A percentile compares a stretch with the other conserved stretches of the same genome.
Conservation (phyloP, 371 early-diverging fungal genomes). For the Paraphysoderma sedebokerense region DNA sequence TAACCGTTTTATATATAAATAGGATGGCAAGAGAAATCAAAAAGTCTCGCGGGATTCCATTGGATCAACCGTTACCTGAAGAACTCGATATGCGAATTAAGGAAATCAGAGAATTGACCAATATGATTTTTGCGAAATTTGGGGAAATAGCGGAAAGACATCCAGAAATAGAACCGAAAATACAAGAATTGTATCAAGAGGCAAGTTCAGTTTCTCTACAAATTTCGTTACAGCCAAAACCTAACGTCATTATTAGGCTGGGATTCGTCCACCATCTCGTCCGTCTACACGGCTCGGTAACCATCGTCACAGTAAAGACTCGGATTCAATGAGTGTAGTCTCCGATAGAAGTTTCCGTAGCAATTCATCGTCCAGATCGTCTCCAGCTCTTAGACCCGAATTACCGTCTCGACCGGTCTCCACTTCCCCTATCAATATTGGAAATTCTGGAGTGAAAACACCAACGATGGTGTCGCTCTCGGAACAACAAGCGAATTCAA, state of each 20-base stretch:
- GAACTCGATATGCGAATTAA: slow-evolving; percentile 19
- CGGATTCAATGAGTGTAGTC: slow-evolving; percentile 6
- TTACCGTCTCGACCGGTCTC: too few species aligned
- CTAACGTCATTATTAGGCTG: slow-evolving; percentile 6
- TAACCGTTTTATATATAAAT: slow-evolving; percentile 1
- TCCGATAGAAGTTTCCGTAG: too few species aligned
- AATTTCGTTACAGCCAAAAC: neutral
- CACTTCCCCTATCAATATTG: too few species aligned
- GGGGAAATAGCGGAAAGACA: slow-evolving; percentile 9
- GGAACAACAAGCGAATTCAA: too few species aligned
- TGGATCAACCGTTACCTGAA: neutral
- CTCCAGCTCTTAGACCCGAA: too few species aligned
- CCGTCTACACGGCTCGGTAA: slow-evolving; percentile 16
- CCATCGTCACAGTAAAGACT: too few species aligned
- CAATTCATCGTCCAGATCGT: too few species aligned
- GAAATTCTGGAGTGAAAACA: too few species aligned
- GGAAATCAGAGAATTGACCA: slow-evolving; percentile 16
- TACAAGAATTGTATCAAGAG: slow-evolving; percentile 10
- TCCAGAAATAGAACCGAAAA: slow-evolving; percentile 12
- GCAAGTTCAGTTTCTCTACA: neutral
- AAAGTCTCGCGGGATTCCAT: neutral
- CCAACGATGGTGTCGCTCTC: too few species aligned
- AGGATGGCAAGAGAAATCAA: slow-evolving; percentile 9
- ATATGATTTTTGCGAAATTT: slow-evolving; percentile 14
- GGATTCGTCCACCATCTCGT: slow-evolving; percentile 19